Conservation (phyloP, 139 green algal species). For the Tetraselmis chui region DNA sequence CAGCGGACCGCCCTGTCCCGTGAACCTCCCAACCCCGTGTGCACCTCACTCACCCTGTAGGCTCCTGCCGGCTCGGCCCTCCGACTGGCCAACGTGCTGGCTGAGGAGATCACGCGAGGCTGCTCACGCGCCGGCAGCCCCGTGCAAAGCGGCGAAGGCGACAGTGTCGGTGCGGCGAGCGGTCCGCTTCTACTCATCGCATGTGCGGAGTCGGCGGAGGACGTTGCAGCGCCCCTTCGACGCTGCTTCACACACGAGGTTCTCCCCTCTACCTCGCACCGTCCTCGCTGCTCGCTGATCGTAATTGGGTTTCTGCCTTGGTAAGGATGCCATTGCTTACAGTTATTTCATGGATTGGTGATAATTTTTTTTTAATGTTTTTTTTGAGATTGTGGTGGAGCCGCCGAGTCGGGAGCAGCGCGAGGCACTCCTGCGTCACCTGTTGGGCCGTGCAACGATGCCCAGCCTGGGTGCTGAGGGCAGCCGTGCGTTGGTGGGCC, state of each 20-base stretch:
- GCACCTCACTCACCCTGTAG: background rate
- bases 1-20: no score
- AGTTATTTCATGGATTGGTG: no score
- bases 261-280: background rate
- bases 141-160: no score
- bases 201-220: conserved; percentile 24
- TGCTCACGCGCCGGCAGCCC: conserved; percentile 6
- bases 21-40: no score
- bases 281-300: no score
- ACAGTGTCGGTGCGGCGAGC: background rate
- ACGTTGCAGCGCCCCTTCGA: conserved; percentile 53
- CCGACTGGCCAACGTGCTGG: conserved; percentile 29
- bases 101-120: conserved; percentile 19
- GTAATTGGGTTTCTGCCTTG: no score
- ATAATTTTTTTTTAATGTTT: no score
- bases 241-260: conserved; percentile 82
- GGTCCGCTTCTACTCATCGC: conserved; percentile 60
- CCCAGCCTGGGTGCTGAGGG: background rate
- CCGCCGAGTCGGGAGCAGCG: background rate
- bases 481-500: conserved; percentile 7
- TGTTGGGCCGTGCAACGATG: background rate
- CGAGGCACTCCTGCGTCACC: background rate
- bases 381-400: background rate
- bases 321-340: no score
- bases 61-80: conserved; percentile 8